These are phyloP conservation scores for Neocatenulostroma microsporum DNA, from an alignment of 2,329 filamentous ascomycete genomes.

Conservation along the genomic window DNA sequence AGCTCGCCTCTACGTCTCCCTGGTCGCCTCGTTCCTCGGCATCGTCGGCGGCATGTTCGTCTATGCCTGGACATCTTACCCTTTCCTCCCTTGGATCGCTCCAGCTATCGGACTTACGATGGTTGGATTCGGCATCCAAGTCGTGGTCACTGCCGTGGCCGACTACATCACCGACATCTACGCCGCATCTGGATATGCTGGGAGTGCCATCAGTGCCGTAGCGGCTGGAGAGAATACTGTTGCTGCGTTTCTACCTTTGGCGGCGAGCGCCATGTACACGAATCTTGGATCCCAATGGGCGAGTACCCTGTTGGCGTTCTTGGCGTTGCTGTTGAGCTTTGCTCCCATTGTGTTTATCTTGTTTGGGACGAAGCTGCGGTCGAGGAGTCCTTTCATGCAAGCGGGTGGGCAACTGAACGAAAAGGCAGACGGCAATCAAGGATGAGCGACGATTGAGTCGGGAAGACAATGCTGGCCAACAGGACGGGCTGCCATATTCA, in stretches of 20 bases:
- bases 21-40: slow-evolving; percentile 39
- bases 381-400: slow-evolving; percentile 29
- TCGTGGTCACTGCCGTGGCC: slow-evolving; percentile 39
- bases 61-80: slow-evolving; percentile 44
- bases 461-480: too few relatives aligned
- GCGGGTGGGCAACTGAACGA: slow-evolving; percentile 5
- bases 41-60: slow-evolving; percentile 44
- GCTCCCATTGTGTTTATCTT: slow-evolving; percentile 39
- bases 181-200: slow-evolving; percentile 38
- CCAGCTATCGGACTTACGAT: slow-evolving; percentile 42
- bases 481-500: too few relatives aligned
- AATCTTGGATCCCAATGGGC: slow-evolving; percentile 44
- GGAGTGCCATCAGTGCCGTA: slow-evolving; percentile 42
- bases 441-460: too few relatives aligned
- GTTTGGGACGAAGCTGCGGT: slow-evolving; percentile 27
- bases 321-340: slow-evolving; percentile 37
- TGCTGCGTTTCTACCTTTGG: slow-evolving; percentile 42
- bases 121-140: slow-evolving; percentile 44
- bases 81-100: slow-evolving; percentile 39
- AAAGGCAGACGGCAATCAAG: too few relatives aligned
- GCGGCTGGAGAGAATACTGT: slow-evolving; percentile 44
- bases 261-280: slow-evolving; percentile 41
- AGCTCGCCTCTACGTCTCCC: slow-evolving; percentile 38
- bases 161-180: slow-evolving; percentile 47
- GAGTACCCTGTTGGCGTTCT: slow-evolving; percentile 40